Evolutionary conservation across 2,329 filamentous ascomycete genomes (phyloP).

Genomic region (Chaetomium globosum): DNA sequence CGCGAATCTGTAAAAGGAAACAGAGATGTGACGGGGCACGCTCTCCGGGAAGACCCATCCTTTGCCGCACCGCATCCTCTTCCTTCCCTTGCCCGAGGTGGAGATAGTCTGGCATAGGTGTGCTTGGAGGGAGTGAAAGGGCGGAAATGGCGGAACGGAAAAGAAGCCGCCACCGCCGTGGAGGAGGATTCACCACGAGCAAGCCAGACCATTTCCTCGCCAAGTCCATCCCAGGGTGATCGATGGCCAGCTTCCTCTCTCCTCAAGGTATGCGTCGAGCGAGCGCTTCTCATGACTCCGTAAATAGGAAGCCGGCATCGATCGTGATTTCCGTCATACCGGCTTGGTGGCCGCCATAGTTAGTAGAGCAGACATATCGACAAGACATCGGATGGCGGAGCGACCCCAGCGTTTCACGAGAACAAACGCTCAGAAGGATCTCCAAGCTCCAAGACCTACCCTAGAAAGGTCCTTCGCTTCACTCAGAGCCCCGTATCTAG

Average conservation of each 20-base stretch:
- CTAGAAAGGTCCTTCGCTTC: background rate
- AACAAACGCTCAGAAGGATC: background rate
- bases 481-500: background rate
- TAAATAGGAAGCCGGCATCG: background rate
- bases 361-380: background rate
- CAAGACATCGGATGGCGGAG: background rate
- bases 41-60: background rate
- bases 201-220: background rate
- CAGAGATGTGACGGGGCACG: background rate
- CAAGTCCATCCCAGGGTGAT: background rate
- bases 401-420: background rate
- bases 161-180: background rate
- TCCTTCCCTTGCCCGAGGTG: background rate
- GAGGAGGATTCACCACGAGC: background rate
- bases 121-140: background rate
- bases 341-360: background rate
- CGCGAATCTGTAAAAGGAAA: conserved; percentile 4
- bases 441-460: background rate
- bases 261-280: background rate
- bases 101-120: background rate
- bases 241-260: background rate
- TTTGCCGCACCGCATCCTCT: background rate
- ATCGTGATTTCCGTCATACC: background rate
- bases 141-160: background rate
- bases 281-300: background rate